Percentiles rank a stretch among this genome's conserved stretches.
These are phyloP conservation scores for Penicillium sp. DNA, from an alignment of 2,329 filamentous ascomycete genomes.

Conservation along the genomic window DNA sequence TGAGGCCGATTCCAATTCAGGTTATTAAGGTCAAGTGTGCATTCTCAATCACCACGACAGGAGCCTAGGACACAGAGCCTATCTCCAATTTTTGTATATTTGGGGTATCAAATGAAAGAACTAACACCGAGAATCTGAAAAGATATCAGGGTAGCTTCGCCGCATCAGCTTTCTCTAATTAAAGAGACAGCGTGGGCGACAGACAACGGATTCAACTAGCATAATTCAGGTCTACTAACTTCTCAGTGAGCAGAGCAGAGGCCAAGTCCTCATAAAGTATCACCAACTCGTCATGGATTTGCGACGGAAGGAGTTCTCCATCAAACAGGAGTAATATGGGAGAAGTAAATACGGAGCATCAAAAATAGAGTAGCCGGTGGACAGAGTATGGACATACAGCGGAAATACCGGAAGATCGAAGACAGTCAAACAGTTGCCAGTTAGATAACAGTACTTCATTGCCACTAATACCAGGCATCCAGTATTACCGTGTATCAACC, in stretches of 20 bases:
- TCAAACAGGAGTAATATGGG: too few species aligned
- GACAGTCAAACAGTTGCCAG: background rate
- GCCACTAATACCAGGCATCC: background rate
- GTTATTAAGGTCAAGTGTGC: background rate
- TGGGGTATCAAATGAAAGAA: background rate
- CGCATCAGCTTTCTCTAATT: background rate
- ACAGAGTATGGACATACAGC: background rate
- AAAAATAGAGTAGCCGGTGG: background rate
- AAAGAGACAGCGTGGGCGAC: background rate
- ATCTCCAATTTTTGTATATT: background rate
- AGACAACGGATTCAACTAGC: background rate
- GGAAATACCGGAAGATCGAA: background rate
- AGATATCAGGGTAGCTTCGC: background rate
- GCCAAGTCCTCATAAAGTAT: background rate
- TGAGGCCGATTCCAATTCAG: background rate
- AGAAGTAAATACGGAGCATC: too few species aligned
- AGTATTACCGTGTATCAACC: conserved; percentile 9
- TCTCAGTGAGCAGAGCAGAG: background rate
- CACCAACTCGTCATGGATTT: background rate
- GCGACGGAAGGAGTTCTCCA: background rate
- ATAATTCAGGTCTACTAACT: background rate
- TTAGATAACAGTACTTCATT: background rate
- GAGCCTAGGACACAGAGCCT: background rate
- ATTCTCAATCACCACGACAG: background rate
- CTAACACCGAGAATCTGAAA: background rate